phyloP scores from a whole-genome alignment of 768 basidiomycete species.

The Leccinum variicolor region DNA sequence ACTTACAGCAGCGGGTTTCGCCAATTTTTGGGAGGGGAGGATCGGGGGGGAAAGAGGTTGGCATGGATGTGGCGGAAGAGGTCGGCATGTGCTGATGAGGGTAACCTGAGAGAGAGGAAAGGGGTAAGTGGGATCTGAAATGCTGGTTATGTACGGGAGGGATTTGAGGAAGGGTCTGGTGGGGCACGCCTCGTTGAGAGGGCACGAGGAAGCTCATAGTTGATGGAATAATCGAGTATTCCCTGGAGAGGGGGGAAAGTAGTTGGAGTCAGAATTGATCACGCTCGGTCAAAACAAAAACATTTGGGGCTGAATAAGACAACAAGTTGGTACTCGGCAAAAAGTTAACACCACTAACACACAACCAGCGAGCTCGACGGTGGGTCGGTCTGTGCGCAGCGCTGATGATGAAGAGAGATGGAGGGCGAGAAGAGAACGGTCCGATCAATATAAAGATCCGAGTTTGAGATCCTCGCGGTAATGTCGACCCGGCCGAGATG shows the following conservation, averaged over 20 bases:
- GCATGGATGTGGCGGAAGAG: conserved; percentile 26
- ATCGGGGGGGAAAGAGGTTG: conserved; percentile 33
- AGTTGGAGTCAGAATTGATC: conserved; percentile 19
- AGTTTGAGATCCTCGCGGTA: conserved; percentile 19
- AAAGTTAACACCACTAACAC: neutral
- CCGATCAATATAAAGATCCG: conserved; percentile 30
- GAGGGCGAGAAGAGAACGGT: neutral
- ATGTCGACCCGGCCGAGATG: neutral
- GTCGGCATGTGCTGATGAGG: conserved; percentile 31
- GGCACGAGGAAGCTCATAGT: conserved; percentile 36
- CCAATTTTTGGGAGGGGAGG: conserved; percentile 55
- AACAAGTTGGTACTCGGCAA: neutral
- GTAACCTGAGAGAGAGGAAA: conserved; percentile 37
- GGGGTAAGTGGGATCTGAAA: conserved; percentile 35
- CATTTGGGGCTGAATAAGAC: conserved; percentile 24
- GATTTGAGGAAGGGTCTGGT: conserved; percentile 25
- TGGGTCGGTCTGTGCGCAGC: neutral
- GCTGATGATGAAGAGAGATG: neutral
- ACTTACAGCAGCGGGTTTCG: conserved; percentile 77
- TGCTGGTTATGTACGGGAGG: conserved; percentile 32
- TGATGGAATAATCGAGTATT: no score
- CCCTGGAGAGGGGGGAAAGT: no score
- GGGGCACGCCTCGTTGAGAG: conserved; percentile 31
- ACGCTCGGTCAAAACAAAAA: conserved; percentile 20
- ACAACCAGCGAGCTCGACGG: neutral